A percentile compares a stretch with the other conserved stretches of the same genome.
Evolutionary conservation across 805 yeast species (phyloP).

Genomic region (Lipomyces orientalis): DNA sequence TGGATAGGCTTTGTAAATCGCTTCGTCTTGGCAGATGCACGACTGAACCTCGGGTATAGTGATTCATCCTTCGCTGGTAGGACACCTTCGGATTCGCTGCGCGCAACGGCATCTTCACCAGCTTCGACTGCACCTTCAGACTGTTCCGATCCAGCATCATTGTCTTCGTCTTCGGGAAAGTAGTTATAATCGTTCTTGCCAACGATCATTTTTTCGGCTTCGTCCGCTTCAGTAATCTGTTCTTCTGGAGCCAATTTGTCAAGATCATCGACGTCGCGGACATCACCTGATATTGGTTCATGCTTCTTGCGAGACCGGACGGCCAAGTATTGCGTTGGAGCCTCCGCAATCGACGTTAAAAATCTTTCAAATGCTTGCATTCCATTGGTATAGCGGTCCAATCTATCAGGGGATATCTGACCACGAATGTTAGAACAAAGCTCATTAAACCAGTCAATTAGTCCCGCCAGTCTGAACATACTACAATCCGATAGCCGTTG

Average conservation of each 20-base stretch:
- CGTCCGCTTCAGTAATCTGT: background rate
- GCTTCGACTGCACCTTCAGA: background rate
- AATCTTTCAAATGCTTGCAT: background rate
- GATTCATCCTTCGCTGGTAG: background rate
- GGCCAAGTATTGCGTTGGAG: background rate
- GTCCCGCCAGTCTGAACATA: background rate
- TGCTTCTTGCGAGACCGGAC: constrained; percentile 1
- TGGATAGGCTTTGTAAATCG: background rate
- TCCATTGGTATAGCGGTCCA: constrained; percentile 3
- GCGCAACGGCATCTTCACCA: background rate
- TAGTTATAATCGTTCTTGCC: too few species aligned
- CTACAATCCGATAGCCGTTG: constrained; percentile 2
- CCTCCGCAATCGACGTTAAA: background rate
- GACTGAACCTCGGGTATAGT: background rate
- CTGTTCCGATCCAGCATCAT: background rate
- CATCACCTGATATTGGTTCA: background rate
- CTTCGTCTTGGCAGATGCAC: background rate
- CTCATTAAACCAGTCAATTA: background rate
- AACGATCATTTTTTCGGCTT: background rate
- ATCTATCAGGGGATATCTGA: background rate
- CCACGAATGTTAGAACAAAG: background rate
- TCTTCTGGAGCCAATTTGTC: background rate
- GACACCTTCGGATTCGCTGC: background rate
- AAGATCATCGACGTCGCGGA: background rate
- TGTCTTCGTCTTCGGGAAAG: too few species aligned